Conservation (phyloP, 1,284 basidiomycete genomes). For the Crucibulum cyathiforme region DNA sequence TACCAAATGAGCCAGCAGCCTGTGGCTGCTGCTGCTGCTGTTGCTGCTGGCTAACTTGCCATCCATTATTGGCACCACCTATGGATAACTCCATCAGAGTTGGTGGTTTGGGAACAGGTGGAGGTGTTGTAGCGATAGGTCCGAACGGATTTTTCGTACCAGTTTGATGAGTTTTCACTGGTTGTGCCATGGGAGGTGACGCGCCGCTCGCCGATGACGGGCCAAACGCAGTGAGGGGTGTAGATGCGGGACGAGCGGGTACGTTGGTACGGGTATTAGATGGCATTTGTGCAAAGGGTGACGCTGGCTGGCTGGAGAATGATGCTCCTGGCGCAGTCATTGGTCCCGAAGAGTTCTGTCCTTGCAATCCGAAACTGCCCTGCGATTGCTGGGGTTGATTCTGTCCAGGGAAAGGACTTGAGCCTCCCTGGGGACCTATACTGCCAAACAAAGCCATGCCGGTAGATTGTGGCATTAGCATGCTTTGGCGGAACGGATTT, state of each 20-base stretch:
- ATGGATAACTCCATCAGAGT: slow-evolving; percentile 77
- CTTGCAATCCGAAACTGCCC: slow-evolving; percentile 5
- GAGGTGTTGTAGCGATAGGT: slow-evolving; percentile 67
- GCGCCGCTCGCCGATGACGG: slow-evolving; percentile 27
- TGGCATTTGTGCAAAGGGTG: slow-evolving; percentile 18
- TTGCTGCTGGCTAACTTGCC: slow-evolving; percentile 30
- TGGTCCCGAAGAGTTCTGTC: background rate
- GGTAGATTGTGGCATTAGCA: slow-evolving; percentile 72
- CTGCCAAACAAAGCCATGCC: slow-evolving; percentile 56
- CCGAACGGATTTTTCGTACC: slow-evolving; percentile 97
- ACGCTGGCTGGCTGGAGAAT: slow-evolving; percentile 11
- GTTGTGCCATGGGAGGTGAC: slow-evolving; percentile 54
- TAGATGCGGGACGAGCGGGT: slow-evolving; percentile 71
- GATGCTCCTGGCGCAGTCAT: slow-evolving; percentile 8
- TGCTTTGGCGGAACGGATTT: slow-evolving; percentile 75
- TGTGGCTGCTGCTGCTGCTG: slow-evolving; percentile 38
- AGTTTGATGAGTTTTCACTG: slow-evolving; percentile 89
- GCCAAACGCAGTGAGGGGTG: slow-evolving; percentile 57
- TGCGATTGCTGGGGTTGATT: slow-evolving; percentile 6
- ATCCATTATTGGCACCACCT: slow-evolving; percentile 14
- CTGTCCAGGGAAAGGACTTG: slow-evolving; percentile 16
- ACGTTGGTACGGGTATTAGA: slow-evolving; percentile 16
- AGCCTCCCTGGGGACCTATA: slow-evolving; percentile 9
- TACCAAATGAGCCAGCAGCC: slow-evolving; percentile 25
- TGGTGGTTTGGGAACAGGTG: slow-evolving; percentile 76